Evolutionary conservation across 176 grass and related monocot genomes (phyloP).

Genomic region (Bromus sterilis): DNA sequence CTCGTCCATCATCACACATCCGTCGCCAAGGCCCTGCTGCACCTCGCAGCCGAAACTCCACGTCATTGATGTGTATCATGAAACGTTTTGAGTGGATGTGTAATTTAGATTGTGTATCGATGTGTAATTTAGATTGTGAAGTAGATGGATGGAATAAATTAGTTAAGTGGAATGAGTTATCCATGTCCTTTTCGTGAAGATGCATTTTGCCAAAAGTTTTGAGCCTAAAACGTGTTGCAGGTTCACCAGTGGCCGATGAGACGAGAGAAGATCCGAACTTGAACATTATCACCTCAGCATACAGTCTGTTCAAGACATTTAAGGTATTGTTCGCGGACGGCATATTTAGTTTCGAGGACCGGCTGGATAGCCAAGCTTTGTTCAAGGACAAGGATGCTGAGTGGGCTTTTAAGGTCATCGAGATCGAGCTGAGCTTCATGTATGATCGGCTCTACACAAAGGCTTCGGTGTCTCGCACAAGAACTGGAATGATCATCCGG

Average conservation of each 20-base stretch:
- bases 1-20: no score
- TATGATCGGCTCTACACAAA: conserved; percentile 29
- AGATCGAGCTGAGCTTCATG: conserved; percentile 24
- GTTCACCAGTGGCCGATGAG: neutral
- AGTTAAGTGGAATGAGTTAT: no score
- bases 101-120: no score
- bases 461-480: neutral
- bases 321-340: conserved; percentile 16
- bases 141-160: no score
- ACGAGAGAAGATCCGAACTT: neutral
- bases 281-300: neutral
- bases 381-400: neutral
- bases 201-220: no score
- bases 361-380: neutral
- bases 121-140: no score
- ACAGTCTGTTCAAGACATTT: conserved; percentile 4
- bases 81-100: no score
- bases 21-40: no score
- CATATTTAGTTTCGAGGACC: conserved; percentile 18
- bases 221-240: no score
- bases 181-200: no score
- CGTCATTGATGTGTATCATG: no score
- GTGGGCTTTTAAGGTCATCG: conserved; percentile 21
- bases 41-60: no score
- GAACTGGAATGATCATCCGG: neutral